Base-by-base conservation (phyloP, 2,329 filamentous ascomycete genomes). In the Aureobasidium musti region DNA sequence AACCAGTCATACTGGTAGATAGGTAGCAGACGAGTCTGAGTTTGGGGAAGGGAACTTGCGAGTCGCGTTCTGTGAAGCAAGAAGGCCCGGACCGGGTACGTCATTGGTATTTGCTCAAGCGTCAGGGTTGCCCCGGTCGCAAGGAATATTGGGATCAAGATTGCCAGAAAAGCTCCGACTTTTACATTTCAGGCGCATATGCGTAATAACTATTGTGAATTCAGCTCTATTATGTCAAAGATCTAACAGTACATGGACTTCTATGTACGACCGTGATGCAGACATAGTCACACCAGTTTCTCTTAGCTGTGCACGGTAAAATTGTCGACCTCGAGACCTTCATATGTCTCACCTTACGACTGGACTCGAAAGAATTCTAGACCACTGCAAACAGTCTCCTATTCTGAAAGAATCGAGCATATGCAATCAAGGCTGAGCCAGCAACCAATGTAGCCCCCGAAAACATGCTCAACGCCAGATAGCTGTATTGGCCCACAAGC, bases 401-500 rank as follows among this genome's bases (percentile, higher is more conserved):
- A 28, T 65, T 39, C 13, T 35, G 61, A 2, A 33, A 2, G 1
- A 65, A 37, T 2, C 63, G 30, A 33, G 52, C 43, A 17, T 41
- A 57, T 4, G n/a, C 53, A 33, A 66, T 59, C 23, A 66, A 26
- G 5, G 19, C 33, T 1, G 63, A 50, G 10, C 63, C 63, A 19
- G 26, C 41, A 21, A 66, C 21, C n/a, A 66, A 21, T 17, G 63
- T 26, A 1, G 63, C 28, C 1, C 63, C 63, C 1, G 63, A 11
- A 19, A 66, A 66, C 53, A 66, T 66, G 33, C 52, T 57, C 5
- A 66, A 19, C 17, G 39, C 52, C 19, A 66, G 53, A 28, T 50
- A 66, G 19, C 63, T 23, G 21, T 66, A 66, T 23, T 59, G 41
- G 1, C 53, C 63, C 11, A 66, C 52, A 17, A 66, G 43, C 23